Base-by-base conservation (phyloP, 2,329 filamentous ascomycete species). In the Venturia nashicola region DNA sequence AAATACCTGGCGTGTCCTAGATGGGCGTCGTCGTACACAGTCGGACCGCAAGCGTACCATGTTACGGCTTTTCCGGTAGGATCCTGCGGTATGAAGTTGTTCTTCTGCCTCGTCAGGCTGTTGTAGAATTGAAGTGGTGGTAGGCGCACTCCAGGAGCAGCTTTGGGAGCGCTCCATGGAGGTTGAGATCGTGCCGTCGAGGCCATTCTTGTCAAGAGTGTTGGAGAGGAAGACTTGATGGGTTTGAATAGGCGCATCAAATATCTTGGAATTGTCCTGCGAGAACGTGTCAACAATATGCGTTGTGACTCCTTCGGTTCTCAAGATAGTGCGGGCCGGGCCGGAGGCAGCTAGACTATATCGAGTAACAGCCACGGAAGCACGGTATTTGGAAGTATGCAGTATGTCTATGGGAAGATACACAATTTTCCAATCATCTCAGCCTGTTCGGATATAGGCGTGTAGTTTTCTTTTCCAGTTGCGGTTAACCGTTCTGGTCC, bases 21-120 rank as follows among this genome's bases (percentile, higher is more conserved):
- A 78, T 93, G 90, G 67, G 87, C 83, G 76, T 91, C 87, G 73
- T 92, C 89, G 73, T 92, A 92, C 9, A 75, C 73, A 1, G 91
- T 96, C 65, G 91, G 91, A 20, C 91, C 91, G 78, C 91, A 96
- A 68, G 87, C 88, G 75, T 96, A 96, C 90, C 91, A 96, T 5
- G 85, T 86, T 36, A 95, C 83, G 72, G 87, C 86, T 70, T 80
- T 83, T 42, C 81, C 82, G 34, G 85, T 83, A 9, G 81, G 78
- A 71, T 92, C 85, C 59, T 89, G 81, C 16, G 90, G 89, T 54
- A 87, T 77, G 71, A 95, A 94, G 5, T 86, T 83, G 55, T 87
- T 86, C 71, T 92, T 90, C 12, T 80, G 80, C 66, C 88, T 83
- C 12, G 90, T 88, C 70, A 96, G 79, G 6, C 88, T 91, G 76